Evolutionary conservation across 1,139 yeast genomes (phyloP), one percentile per base, ranked within the genome.

Genomic region (Nakaseomyces sp.): DNA sequence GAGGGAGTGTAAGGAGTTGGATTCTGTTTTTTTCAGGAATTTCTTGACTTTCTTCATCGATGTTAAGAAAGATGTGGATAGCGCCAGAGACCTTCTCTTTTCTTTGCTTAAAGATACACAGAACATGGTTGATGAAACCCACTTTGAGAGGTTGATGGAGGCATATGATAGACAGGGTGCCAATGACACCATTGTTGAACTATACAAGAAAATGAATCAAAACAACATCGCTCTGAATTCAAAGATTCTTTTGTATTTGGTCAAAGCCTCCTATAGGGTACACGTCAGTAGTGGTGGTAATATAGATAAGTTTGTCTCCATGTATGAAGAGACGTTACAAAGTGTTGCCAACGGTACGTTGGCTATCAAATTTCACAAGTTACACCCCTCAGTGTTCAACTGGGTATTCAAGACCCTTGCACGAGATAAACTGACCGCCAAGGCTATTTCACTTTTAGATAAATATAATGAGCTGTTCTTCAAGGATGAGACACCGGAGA

Each of bases 171-270:
- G 47, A 20, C 45, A 45, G 8, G 47, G 50, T 9, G 43, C 51
- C 40, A 47, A 52, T 19, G 54, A 53, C 2, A 61, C 57, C 4
- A 50, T 63, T 0, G 40, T 63, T 6, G 41, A 45, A 4, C 45
- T 72, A 2, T 76, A 73, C 53, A 61, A 69, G 37, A 61, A 65
- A 39, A 69, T 75, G 72, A 68, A 67, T 2, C 58, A 60, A 3
- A 52, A 55, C 7, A 60, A 66, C 7, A 52, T 69, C 4, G 53
- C 58, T 1, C 55, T 71, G 2, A 59, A 68, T 8, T 60, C 75
- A 0, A 57, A 58, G 16, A 63, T 76, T 0, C 71, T 76, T 46
- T 63, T 62, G 29, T 65, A 60, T 48, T 52, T 76, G 45, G 63
- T 76, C 52, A 62, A 65, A 41, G 66, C 79, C 0, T 61, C 74